Evolutionary conservation across 352 stramenopile species (phyloP), one percentile per base, ranked within the genome.

Genomic region (Pythium folliculosum): DNA sequence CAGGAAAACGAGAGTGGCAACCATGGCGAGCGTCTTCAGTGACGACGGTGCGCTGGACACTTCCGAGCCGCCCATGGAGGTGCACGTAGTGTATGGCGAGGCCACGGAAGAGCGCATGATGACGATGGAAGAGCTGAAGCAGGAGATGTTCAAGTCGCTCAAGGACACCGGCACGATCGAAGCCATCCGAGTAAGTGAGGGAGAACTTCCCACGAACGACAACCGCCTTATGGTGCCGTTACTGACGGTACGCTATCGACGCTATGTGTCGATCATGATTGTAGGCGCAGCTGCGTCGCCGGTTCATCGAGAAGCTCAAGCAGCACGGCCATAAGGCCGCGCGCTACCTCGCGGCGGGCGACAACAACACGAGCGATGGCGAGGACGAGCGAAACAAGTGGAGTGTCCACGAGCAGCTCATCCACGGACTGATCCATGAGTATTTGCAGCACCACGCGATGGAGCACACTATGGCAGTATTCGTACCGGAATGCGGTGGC

Each of bases 251-350:
- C 7, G 27, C 27, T 32, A 32, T 32, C 27, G 27, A 32, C 27
- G 5, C 27, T 2, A 32, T 32, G 27, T 2, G 27, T 32, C 27
- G 27, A 5, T 32, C 27, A 32, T 32, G 27, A 5, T 32, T 27
- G n/a, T 17, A 91, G 82, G 84, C 80, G 10, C 84, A 92, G 55
- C 67, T 92, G 25, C 73, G 84, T n/a, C 76, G 82, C 9, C 69
- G 70, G 4, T 89, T 90, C 35, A 90, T 91, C 22, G 81, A 91
- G 63, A 92, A 92, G 55, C 67, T 92, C 45, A 77, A 83, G 61
- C 67, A 78, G 19, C 73, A 87, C 19, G 69, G 70, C 21, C 62
- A 38, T 37, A 70, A 35, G 67, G 63, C 13, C 38, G 54, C 32
- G 25, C 60, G 25, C 32, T 47, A 57, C 25, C 49, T 67, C 12